Evolutionary conservation across 2,329 filamentous ascomycete genomes (phyloP).

Genomic region (Dothistroma pini): DNA sequence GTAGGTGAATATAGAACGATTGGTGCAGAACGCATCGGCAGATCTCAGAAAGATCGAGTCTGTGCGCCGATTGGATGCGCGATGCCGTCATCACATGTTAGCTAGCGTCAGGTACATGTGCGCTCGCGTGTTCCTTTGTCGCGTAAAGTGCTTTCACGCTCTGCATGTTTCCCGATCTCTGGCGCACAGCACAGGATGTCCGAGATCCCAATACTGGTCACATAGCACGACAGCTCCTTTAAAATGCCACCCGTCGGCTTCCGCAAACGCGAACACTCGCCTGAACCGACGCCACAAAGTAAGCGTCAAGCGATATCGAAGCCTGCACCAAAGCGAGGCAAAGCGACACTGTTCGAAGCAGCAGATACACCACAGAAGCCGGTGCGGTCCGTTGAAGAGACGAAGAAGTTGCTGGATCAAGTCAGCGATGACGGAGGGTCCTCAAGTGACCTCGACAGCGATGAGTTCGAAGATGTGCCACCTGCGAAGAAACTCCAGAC

Average conservation of each 20-base stretch:
- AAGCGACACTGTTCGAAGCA: conserved; percentile 44
- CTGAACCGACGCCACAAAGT: conserved; percentile 37
- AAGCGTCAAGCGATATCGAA: conserved; percentile 33
- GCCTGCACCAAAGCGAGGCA: conserved; percentile 28
- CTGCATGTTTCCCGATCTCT: neutral
- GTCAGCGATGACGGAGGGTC: conserved; percentile 39
- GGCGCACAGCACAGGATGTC: neutral
- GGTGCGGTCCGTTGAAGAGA: conserved; percentile 26
- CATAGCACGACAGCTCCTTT: neutral
- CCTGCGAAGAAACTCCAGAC: conserved; percentile 43
- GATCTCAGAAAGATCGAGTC: conserved; percentile 3
- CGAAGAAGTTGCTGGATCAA: conserved; percentile 37
- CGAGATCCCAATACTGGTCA: too few species aligned
- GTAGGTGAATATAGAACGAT: neutral
- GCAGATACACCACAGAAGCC: conserved; percentile 39
- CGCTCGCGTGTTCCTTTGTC: neutral
- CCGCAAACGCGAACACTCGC: conserved; percentile 61
- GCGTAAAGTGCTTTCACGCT: neutral
- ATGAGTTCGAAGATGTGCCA: conserved; percentile 50
- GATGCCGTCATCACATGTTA: conserved; percentile 2
- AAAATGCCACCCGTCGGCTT: conserved; percentile 65
- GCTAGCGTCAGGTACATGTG: conserved; percentile 7
- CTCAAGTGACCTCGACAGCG: conserved; percentile 44
- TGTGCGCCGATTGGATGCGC: neutral
- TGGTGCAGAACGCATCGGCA: conserved; percentile 5